Conservation (phyloP, 805 yeast species). For the Kockiozyma suomiensis region DNA sequence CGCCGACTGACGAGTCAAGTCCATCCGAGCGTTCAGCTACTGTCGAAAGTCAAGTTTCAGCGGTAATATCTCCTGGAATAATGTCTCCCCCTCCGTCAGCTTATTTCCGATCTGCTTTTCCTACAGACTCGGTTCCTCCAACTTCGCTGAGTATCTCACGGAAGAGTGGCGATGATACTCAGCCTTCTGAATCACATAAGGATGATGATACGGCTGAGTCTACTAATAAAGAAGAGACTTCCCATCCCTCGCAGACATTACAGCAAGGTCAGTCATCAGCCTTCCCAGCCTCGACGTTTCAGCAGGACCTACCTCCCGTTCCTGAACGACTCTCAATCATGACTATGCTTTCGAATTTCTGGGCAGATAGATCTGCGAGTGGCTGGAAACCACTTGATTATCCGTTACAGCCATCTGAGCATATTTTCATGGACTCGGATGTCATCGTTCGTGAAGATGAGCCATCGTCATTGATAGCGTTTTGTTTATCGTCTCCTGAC, state of each 20-base stretch:
- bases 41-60: neutral
- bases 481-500: slow-evolving; percentile 84
- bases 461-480: slow-evolving; percentile 91
- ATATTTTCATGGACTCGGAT: slow-evolving; percentile 89
- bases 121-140: neutral
- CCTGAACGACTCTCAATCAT: slow-evolving; percentile 73
- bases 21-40: neutral
- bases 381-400: slow-evolving; percentile 91
- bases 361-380: slow-evolving; percentile 97
- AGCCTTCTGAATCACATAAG: neutral
- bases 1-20: neutral
- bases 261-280: slow-evolving; percentile 5
- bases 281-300: slow-evolving; percentile 4
- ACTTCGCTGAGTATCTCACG: neutral
- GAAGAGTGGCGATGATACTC: neutral
- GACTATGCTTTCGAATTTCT: slow-evolving; percentile 82
- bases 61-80: slow-evolving; percentile 11
- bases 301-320: slow-evolving; percentile 29
- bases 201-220: neutral
- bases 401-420: slow-evolving; percentile 80
- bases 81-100: slow-evolving; percentile 14
- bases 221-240: neutral
- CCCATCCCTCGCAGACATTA: neutral
- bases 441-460: slow-evolving; percentile 95
- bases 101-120: slow-evolving; percentile 8